A percentile compares a stretch with the other conserved stretches of the same genome.
phyloP scores from a whole-genome alignment of 805 yeast genomes.

The Myxozyma vanderwaltii region DNA sequence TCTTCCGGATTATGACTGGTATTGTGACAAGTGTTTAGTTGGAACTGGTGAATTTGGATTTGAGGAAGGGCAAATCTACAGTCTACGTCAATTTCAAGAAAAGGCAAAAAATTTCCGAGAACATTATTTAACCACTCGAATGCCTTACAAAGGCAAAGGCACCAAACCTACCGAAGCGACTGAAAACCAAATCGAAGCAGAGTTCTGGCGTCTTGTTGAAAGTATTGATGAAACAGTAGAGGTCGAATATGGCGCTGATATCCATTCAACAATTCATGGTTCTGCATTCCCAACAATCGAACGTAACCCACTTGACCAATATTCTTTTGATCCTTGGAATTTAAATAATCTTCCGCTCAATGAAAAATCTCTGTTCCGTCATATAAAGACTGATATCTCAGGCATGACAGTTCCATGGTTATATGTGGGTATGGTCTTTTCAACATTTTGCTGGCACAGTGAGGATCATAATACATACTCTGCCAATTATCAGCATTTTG shows the following conservation, averaged over 20 bases:
- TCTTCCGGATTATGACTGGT: slow-evolving; percentile 69
- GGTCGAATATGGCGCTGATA: slow-evolving; percentile 48
- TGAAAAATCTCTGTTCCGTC: slow-evolving; percentile 42
- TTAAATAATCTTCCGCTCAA: slow-evolving; percentile 43
- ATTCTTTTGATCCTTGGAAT: slow-evolving; percentile 45
- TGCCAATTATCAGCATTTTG: slow-evolving; percentile 88
- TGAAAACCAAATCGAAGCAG: slow-evolving; percentile 39
- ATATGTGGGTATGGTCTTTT: slow-evolving; percentile 83
- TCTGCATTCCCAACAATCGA: slow-evolving; percentile 45
- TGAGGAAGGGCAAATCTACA: slow-evolving; percentile 63
- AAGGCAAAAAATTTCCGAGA: slow-evolving; percentile 56
- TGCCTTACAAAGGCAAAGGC: slow-evolving; percentile 4
- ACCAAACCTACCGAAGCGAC: slow-evolving; percentile 4
- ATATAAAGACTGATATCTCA: slow-evolving; percentile 51
- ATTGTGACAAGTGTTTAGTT: slow-evolving; percentile 77
- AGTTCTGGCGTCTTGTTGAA: slow-evolving; percentile 45
- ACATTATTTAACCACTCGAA: slow-evolving; percentile 38
- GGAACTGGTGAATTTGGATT: slow-evolving; percentile 90
- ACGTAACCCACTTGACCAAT: slow-evolving; percentile 39
- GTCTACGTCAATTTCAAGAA: slow-evolving; percentile 61
- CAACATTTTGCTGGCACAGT: slow-evolving; percentile 96
- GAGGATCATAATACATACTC: slow-evolving; percentile 93
- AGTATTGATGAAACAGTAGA: slow-evolving; percentile 39
- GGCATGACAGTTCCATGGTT: slow-evolving; percentile 98
- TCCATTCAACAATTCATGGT: slow-evolving; percentile 44